A percentile compares a stretch with the other conserved stretches of the same genome.
Conservation (phyloP, 768 basidiomycete genomes). For the Crucibulum laeve region DNA sequence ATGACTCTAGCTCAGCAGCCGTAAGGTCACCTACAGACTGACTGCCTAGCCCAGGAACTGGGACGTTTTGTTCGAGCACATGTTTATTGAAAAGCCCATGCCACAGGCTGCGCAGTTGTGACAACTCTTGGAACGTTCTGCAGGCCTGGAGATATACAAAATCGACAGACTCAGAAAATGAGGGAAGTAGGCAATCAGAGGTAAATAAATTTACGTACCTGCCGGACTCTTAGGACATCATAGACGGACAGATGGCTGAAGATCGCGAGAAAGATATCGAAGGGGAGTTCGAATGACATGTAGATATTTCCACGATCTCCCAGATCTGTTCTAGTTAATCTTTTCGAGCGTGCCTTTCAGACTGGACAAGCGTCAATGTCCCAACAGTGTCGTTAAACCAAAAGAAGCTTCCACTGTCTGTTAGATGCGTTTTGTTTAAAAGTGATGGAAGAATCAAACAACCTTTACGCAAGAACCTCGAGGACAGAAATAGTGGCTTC, state of each 20-base stretch:
- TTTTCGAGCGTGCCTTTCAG: too few species aligned
- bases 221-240: constrained; percentile 41
- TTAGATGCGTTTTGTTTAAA: too few species aligned
- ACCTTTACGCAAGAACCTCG: too few species aligned
- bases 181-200: not conserved
- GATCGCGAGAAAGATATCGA: constrained; percentile 43
- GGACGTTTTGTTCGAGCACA: constrained; percentile 37
- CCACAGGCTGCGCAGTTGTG: constrained; percentile 50
- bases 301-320: constrained; percentile 1
- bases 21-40: constrained; percentile 28
- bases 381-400: too few species aligned
- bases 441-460: too few species aligned
- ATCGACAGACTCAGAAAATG: not conserved
- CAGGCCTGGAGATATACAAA: constrained; percentile 37
- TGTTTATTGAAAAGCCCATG: constrained; percentile 33
- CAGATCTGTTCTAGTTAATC: not conserved
- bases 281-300: constrained; percentile 31
- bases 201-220: constrained; percentile 34
- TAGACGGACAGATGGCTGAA: constrained; percentile 33
- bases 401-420: too few species aligned
- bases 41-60: constrained; percentile 36
- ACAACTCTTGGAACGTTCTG: constrained; percentile 33
- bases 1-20: constrained; percentile 38
- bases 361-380: too few species aligned
- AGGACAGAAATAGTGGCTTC: not conserved